Percentiles rank a stretch among this genome's conserved stretches.
Evolutionary conservation across 495 filamentous ascomycete genomes (phyloP).

Genomic region (Talaromyces wortmannii): DNA sequence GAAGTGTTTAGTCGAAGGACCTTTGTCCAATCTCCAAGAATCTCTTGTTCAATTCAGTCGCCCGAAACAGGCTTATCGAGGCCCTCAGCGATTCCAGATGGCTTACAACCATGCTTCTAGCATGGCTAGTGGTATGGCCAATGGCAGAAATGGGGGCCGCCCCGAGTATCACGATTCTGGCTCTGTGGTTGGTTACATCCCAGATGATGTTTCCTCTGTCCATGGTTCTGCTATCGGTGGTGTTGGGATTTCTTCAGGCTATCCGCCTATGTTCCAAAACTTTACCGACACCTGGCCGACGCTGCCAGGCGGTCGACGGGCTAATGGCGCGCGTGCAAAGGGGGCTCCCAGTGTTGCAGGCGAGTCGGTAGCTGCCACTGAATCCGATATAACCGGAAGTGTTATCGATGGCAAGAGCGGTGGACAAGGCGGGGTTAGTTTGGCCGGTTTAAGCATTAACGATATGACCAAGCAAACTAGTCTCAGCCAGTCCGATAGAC

Average conservation of each 20-base stretch:
- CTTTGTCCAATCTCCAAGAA: slow-evolving; percentile 91
- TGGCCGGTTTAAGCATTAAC: slow-evolving; percentile 72
- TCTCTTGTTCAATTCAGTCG: slow-evolving; percentile 92
- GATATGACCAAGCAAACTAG: slow-evolving; percentile 71
- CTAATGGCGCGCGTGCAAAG: slow-evolving; percentile 55
- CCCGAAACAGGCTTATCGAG: slow-evolving; percentile 87
- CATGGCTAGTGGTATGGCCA: slow-evolving; percentile 40
- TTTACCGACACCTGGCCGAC: slow-evolving; percentile 89
- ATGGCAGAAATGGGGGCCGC: slow-evolving; percentile 44
- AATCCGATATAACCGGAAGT: slow-evolving; percentile 71
- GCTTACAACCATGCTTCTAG: slow-evolving; percentile 63
- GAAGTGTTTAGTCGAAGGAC: slow-evolving; percentile 93
- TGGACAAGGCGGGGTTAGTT: slow-evolving; percentile 80
- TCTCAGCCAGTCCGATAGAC: slow-evolving; percentile 75
- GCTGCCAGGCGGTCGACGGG: slow-evolving; percentile 54
- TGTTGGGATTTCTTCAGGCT: slow-evolving; percentile 70
- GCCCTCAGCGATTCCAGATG: slow-evolving; percentile 83
- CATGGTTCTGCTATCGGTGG: slow-evolving; percentile 88
- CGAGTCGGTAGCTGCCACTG: slow-evolving; percentile 82
- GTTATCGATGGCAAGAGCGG: slow-evolving; percentile 64
- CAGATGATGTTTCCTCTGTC: slow-evolving; percentile 93
- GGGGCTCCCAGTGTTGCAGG: slow-evolving; percentile 75
- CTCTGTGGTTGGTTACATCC: slow-evolving; percentile 88
- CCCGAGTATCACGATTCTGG: slow-evolving; percentile 79
- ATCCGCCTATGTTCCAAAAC: slow-evolving; percentile 91